Evolutionary conservation across 2,329 filamentous ascomycete species (phyloP).

Genomic region (Penicillium digitatum): DNA sequence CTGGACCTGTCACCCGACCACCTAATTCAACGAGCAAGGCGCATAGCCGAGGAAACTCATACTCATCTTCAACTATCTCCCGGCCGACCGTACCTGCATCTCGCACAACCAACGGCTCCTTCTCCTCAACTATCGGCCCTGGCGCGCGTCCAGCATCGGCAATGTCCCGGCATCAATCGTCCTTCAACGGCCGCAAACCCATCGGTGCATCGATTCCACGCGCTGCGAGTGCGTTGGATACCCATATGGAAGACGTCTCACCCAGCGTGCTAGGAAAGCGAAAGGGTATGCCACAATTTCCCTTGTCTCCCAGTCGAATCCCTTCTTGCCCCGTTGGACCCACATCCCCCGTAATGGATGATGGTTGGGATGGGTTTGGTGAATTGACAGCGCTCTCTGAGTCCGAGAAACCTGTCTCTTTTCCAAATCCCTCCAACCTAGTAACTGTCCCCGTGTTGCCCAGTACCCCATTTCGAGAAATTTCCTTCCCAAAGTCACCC

Average conservation of each 20-base stretch:
- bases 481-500: conserved; percentile 11
- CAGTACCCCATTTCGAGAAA: conserved; percentile 16
- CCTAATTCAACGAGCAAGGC: conserved; percentile 41
- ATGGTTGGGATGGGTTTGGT: neutral
- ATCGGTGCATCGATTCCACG: conserved; percentile 43
- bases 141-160: conserved; percentile 47
- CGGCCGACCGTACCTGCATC: conserved; percentile 43
- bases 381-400: neutral
- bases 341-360: neutral
- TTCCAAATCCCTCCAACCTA: neutral
- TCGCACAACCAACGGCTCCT: conserved; percentile 48
- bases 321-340: conserved; percentile 11
- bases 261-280: conserved; percentile 43
- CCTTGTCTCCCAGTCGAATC: conserved; percentile 22
- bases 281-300: conserved; percentile 51
- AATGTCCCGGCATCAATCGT: conserved; percentile 50
- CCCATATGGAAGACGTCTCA: conserved; percentile 37
- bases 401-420: neutral
- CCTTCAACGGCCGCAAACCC: conserved; percentile 50
- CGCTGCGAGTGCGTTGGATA: conserved; percentile 43
- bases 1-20: conserved; percentile 27
- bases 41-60: conserved; percentile 39
- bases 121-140: conserved; percentile 57
- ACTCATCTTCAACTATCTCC: conserved; percentile 37
- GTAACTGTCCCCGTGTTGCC: neutral